Base-by-base conservation (phyloP, 108 stramenopile species). In the Skeletonema potamos region DNA sequence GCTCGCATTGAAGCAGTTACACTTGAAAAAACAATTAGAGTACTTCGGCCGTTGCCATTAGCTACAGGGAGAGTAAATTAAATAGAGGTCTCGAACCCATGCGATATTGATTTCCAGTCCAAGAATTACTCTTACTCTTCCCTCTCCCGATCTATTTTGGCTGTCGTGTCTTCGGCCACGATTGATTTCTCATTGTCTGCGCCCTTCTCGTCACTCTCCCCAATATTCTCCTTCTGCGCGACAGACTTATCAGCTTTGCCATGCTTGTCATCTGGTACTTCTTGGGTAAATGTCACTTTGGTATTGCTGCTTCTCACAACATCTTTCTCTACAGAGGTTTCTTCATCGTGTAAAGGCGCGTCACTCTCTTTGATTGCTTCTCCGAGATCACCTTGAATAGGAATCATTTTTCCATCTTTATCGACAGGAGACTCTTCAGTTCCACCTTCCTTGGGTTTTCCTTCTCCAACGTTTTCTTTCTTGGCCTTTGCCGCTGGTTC, bases 351-450 rank as follows among this genome's bases (percentile, higher is more conserved):
- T 63, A 8, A 57, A 27, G 32, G 7, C 12, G 18, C 61, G 44
- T 64, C 62, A 44, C 34, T 44, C 11, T 62, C n/a, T 18, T 64
- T 68, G 11, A 44, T 36, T 6, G 30, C 60, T 37, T 28, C 20
- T 43, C 41, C 61, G 11, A 63, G 28, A 27, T 58, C 58, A 30
- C 30, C 58, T 7, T 27, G 29, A 24, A 58, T 30, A 24, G 24
- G 15, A 29, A 30, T 30, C 29, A 1, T 36, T 15, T 48, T 54
- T 18, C 28, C 13, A 58, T 67, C 69, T 10, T 77, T 66, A 5
- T 58, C 28, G 39, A 75, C 43, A 12, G 70, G 66, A 26, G 70
- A 36, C 46, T 82, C 81, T 48, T 75, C 56, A 6, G 12, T 33
- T 22, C 15, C 55, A 34, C 0, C 54, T 59, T 73, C 44, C 6